Evolutionary conservation across 2,329 filamentous ascomycete species (phyloP).

Genomic region (Pseudocercospora cruenta): DNA sequence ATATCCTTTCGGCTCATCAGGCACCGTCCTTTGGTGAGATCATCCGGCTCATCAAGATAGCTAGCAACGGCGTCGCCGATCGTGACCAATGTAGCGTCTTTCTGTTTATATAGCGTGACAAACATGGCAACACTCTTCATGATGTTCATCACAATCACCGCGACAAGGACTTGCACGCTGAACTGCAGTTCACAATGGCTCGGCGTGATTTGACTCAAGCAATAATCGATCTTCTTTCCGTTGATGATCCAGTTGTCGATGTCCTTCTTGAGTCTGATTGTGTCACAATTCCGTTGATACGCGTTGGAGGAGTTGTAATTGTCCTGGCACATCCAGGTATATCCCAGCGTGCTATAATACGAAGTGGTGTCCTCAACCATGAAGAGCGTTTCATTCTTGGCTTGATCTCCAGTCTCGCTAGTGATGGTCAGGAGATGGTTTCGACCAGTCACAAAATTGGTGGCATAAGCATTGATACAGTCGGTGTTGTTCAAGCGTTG

Average conservation of each 20-base stretch:
- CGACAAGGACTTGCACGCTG: conserved; percentile 19
- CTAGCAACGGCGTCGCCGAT: conserved; percentile 30
- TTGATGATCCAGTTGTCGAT: conserved; percentile 18
- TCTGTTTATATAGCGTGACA: conserved; percentile 12
- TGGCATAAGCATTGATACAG: conserved; percentile 21
- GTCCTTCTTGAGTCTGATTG: conserved; percentile 2
- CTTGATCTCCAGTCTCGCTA: conserved; percentile 7
- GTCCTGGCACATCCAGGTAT: conserved; percentile 4
- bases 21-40: conserved; percentile 24
- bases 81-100: conserved; percentile 24
- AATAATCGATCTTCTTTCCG: conserved; percentile 24
- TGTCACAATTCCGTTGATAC: background rate
- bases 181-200: conserved; percentile 24
- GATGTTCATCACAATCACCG: conserved; percentile 21
- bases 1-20: conserved; percentile 23
- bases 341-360: background rate
- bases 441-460: conserved; percentile 16
- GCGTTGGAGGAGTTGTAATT: background rate
- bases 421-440: conserved; percentile 21
- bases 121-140: conserved; percentile 25
- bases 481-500: conserved; percentile 18
- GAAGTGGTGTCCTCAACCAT: background rate
- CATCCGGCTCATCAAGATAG: conserved; percentile 24
- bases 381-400: conserved; percentile 21
- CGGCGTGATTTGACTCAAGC: conserved; percentile 12